Evolutionary conservation across 2,329 filamentous ascomycete species (phyloP), one percentile per base, ranked within the genome.

Genomic region (Verticillium dahliae): DNA sequence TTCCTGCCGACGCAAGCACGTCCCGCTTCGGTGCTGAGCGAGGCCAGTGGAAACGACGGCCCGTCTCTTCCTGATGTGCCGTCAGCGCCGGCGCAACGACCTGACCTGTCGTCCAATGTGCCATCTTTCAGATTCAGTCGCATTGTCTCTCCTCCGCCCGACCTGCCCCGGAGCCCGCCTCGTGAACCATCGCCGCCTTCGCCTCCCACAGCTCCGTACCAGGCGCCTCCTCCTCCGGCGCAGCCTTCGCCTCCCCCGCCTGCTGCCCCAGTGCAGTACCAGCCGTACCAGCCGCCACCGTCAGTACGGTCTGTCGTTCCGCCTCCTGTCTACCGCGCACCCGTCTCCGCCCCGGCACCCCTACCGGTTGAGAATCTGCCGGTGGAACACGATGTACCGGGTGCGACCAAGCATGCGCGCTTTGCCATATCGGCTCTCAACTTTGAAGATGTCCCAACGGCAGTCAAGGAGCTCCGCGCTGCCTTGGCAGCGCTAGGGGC

Each of bases 371-470:
- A 68, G 69, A 34, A 64, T 69, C 33, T 72, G 69, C 37, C 69
- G 22, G 56, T 39, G 10, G 58, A 59, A 31, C 65, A 75, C 37
- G 91, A 97, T 65, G 89, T 97, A 39, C 79, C 85, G 39, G 84
- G 88, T 68, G 94, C 95, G 4, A 92, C 97, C 73, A 99, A 98
- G 73, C 95, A 98, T 77, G 93, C 94, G 2, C 92, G 92, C 69
- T 99, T 92, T 91, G 95, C 95, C 0, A 96, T 98, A 52, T 97
- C 93, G 11, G 95, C 95, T 0, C 78, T 99, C 57, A 97, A 97
- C 69, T 99, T 99, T 74, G 95, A 99, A 68, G 95, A 99, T 72
- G 90, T 96, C 1, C 82, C 88, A 1, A 99, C 95, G 0, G 95
- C 95, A 0, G 88, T 98, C 4, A 88, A 88, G 69, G 93, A 99